Percentiles rank a stretch among this genome's conserved stretches.
These are phyloP conservation scores for Deinandra increscens DNA, from an alignment of 129 eudicot species.

Conservation along the genomic window DNA sequence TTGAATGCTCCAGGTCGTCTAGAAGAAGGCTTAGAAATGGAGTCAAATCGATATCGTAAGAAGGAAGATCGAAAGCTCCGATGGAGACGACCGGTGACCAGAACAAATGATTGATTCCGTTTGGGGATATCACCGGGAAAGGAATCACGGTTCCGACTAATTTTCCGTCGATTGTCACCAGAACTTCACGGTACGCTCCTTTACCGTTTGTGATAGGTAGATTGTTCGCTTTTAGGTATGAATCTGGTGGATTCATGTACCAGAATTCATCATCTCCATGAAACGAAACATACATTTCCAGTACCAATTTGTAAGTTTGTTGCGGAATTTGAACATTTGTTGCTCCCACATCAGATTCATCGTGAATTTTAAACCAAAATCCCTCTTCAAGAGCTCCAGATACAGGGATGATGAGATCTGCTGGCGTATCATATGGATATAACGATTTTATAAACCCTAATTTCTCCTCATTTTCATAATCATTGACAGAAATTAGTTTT, in stretches of 20 bases:
- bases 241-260: slow-evolving; percentile 72
- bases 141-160: slow-evolving; percentile 64
- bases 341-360: slow-evolving; percentile 33
- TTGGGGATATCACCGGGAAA: slow-evolving; percentile 67
- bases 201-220: slow-evolving; percentile 42
- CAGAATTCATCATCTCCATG: slow-evolving; percentile 82
- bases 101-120: slow-evolving; percentile 70
- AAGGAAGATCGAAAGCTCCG: slow-evolving; percentile 75
- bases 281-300: slow-evolving; percentile 63
- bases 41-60: slow-evolving; percentile 61
- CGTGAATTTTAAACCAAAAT: slow-evolving; percentile 63
- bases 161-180: slow-evolving; percentile 60
- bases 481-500: slow-evolving; percentile 34
- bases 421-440: slow-evolving; percentile 40
- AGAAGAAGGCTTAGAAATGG: slow-evolving; percentile 55
- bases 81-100: slow-evolving; percentile 79
- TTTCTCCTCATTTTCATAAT: background rate
- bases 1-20: slow-evolving; percentile 47
- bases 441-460: background rate
- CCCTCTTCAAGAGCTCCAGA: slow-evolving; percentile 37
- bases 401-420: slow-evolving; percentile 62
- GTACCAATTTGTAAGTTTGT: slow-evolving; percentile 47
- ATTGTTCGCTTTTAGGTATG: slow-evolving; percentile 40
- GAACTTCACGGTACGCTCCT: slow-evolving; percentile 65
- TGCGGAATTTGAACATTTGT: slow-evolving; percentile 33